Evolutionary conservation across 352 stramenopile species (phyloP).

Genomic region (Thraustochytrium sp.): DNA sequence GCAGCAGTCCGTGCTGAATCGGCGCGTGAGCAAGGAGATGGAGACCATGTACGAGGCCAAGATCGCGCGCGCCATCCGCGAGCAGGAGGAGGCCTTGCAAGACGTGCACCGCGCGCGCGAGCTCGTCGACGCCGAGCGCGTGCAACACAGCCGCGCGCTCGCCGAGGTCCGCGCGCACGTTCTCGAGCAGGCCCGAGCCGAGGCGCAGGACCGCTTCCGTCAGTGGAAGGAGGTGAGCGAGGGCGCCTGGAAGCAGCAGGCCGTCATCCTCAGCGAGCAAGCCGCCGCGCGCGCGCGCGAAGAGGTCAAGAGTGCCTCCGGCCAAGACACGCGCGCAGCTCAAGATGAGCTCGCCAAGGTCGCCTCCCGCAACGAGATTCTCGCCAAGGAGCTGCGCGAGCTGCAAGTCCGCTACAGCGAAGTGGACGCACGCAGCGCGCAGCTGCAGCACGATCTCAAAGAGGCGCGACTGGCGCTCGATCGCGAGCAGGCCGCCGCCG

Average conservation of each 20-base stretch:
- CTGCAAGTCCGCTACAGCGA: neutral
- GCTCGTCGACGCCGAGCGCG: neutral
- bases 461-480: too few species aligned
- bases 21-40: neutral
- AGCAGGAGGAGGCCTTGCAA: neutral
- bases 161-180: neutral
- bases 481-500: too few species aligned
- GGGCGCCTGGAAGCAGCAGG: neutral
- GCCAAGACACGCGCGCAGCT: neutral
- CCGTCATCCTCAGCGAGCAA: neutral
- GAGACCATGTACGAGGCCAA: slow-evolving; percentile 22
- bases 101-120: neutral
- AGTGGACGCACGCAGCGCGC: too few species aligned
- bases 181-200: neutral
- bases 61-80: neutral
- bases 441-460: too few species aligned
- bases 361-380: neutral
- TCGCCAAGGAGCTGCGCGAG: neutral
- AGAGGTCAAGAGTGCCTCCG: neutral
- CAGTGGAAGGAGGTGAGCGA: slow-evolving; percentile 13
- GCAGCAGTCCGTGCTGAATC: neutral
- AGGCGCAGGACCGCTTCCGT: neutral
- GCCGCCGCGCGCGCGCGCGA: neutral
- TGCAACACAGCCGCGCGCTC: neutral
- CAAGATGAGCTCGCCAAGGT: neutral